Evolutionary conservation across 2,329 filamentous ascomycete species (phyloP).

Genomic region (Kalmusia sp.): DNA sequence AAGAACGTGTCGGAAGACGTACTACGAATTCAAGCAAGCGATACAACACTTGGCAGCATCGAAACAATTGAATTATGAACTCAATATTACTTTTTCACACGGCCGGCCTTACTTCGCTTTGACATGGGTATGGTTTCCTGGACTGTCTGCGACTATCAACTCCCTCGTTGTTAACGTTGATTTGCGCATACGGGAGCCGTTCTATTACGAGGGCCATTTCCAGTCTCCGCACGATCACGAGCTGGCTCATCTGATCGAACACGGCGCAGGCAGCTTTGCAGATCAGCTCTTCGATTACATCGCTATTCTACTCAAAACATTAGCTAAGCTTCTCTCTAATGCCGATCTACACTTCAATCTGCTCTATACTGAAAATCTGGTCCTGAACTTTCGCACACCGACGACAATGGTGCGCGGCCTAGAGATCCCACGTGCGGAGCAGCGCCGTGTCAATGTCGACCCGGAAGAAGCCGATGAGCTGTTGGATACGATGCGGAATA

Average conservation of each 20-base stretch:
- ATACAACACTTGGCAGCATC: constrained; percentile 34
- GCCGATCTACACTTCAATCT: constrained; percentile 28
- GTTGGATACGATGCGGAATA: constrained; percentile 33
- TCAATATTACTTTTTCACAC: constrained; percentile 38
- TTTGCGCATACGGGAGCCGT: constrained; percentile 36
- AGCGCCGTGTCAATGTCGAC: constrained; percentile 28
- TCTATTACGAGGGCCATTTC: constrained; percentile 15
- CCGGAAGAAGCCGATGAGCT: constrained; percentile 26
- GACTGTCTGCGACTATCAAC: constrained; percentile 36
- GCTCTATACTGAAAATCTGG: constrained; percentile 34
- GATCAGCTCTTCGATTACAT: constrained; percentile 41
- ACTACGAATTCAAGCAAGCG: constrained; percentile 34
- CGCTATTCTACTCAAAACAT: constrained; percentile 36
- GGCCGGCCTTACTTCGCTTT: constrained; percentile 42
- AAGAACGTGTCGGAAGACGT: constrained; percentile 29
- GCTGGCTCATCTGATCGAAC: constrained; percentile 31
- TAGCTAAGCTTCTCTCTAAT: constrained; percentile 30
- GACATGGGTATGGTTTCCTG: constrained; percentile 36
- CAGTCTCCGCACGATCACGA: constrained; percentile 31
- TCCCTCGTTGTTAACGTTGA: constrained; percentile 38
- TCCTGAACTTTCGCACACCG: constrained; percentile 36
- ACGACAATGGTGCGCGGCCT: constrained; percentile 26
- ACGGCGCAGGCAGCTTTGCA: constrained; percentile 34
- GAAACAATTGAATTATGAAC: constrained; percentile 33
- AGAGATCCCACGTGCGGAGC: constrained; percentile 19